Evolutionary conservation across 495 filamentous ascomycete species (phyloP), one percentile per base, ranked within the genome.

Genomic region (Geopyxis carbonaria): DNA sequence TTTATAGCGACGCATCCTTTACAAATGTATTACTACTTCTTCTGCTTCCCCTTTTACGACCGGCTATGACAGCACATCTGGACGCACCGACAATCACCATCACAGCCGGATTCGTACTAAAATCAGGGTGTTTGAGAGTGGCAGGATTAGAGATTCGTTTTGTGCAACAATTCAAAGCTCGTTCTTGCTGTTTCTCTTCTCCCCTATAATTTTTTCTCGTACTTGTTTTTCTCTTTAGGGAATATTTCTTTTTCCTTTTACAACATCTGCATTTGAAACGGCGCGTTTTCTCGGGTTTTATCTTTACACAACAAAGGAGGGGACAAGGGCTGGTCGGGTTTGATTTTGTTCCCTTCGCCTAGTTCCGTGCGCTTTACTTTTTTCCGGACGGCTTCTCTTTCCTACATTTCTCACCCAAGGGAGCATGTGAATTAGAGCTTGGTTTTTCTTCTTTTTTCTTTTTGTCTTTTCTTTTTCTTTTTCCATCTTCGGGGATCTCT

Each of bases 31-130:
- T 50, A 53, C 45, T 51, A 48, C 40, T 53, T 57, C 43, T 46
- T 56, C 50, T 47, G 43, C 57, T 57, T 55, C 49, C 44, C 45
- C 43, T 50, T 37, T 51, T 67, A 48, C 68, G 59, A 67, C 67
- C 60, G 59, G 66, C 52, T 70, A 57, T 66, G 72, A 39, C 30
- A 45, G 25, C 25, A 28, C 25, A 28, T 28, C 25, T 7, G 13
- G 25, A 13, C 25, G 25, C 25, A 7, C 13, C 7, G 7, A 34
- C 11, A 14, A 34, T 34, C 18, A 10, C 53, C 40, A 48, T 46
- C 44, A 53, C 44, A 34, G 53, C 53, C 48, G 21, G 50, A 54
- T 36, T 46, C 33, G 48, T 49, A 51, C 42, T 46, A 53, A 53
- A 49, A 48, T 34, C 40, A 45, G 45, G 48, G 37, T 31, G 37